Evolutionary conservation across 2,329 filamentous ascomycete genomes (phyloP).

Genomic region (Mariannaea sp.): DNA sequence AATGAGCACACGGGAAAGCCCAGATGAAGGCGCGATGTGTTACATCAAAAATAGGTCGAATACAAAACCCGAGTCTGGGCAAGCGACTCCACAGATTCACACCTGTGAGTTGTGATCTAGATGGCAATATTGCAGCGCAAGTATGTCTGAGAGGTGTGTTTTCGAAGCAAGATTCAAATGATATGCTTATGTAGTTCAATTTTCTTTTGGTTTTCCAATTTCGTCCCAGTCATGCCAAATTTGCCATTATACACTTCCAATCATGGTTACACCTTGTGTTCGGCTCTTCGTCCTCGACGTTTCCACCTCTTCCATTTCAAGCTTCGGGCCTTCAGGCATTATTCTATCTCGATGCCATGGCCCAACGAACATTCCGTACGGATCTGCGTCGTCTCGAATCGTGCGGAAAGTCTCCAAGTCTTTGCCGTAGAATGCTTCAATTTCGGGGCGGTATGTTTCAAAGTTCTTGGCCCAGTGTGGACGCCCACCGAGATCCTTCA

Average conservation of each 20-base stretch:
- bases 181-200: background rate
- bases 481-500: slow-evolving; percentile 79
- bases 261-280: slow-evolving; percentile 36
- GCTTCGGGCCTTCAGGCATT: slow-evolving; percentile 44
- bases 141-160: slow-evolving; percentile 10
- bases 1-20: background rate
- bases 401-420: slow-evolving; percentile 68
- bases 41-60: background rate
- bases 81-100: background rate
- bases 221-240: slow-evolving; percentile 3
- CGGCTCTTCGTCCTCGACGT: slow-evolving; percentile 32
- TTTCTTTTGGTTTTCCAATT: too few species aligned
- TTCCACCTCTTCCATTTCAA: slow-evolving; percentile 47
- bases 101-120: slow-evolving; percentile 11
- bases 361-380: slow-evolving; percentile 85
- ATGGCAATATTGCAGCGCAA: slow-evolving; percentile 12
- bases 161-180: background rate
- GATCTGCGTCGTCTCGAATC: slow-evolving; percentile 73
- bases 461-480: slow-evolving; percentile 98
- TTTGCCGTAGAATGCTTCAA: slow-evolving; percentile 71
- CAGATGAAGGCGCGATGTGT: background rate
- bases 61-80: slow-evolving; percentile 1
- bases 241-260: slow-evolving; percentile 29
- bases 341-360: slow-evolving; percentile 84
- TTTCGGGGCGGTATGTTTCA: slow-evolving; percentile 60